Evolutionary conservation across 805 yeast species (phyloP).

Genomic region (Pichia manshurica): DNA sequence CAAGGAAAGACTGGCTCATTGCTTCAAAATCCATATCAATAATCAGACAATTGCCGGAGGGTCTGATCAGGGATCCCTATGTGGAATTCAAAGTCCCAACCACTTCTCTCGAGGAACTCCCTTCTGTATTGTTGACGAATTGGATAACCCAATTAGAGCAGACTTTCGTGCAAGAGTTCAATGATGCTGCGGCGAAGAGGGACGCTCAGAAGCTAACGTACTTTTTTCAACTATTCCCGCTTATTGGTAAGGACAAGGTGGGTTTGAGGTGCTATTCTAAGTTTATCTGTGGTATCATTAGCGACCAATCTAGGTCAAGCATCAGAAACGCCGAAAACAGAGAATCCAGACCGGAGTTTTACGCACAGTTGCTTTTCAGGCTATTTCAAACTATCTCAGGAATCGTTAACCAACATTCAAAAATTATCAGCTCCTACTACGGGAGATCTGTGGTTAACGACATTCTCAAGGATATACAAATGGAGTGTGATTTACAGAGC

Average conservation of each 20-base stretch:
- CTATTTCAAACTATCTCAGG: constrained; percentile 79
- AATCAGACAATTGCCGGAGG: constrained; percentile 49
- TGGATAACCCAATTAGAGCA: constrained; percentile 57
- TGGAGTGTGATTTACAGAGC: constrained; percentile 89
- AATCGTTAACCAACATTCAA: constrained; percentile 81
- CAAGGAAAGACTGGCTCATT: constrained; percentile 61
- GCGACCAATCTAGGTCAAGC: constrained; percentile 67
- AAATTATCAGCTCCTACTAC: constrained; percentile 68
- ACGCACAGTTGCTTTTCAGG: constrained; percentile 55
- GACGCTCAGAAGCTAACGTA: constrained; percentile 68
- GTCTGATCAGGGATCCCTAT: constrained; percentile 54
- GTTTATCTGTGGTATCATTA: constrained; percentile 80
- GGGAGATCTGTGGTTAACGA: constrained; percentile 57
- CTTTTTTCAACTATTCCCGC: constrained; percentile 82
- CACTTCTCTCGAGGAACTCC: constrained; percentile 76
- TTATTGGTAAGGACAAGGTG: constrained; percentile 61
- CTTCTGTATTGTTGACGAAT: constrained; percentile 46
- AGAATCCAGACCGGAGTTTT: constrained; percentile 42
- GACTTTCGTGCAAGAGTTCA: constrained; percentile 58
- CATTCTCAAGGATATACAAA: constrained; percentile 69
- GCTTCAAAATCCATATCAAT: constrained; percentile 66
- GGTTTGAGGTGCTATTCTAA: constrained; percentile 81
- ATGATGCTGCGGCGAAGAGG: constrained; percentile 57
- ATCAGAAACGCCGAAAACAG: constrained; percentile 41
- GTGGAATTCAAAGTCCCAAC: constrained; percentile 83